Conservation (phyloP, 306 rosid species). For the Pyrus betulifolia region DNA sequence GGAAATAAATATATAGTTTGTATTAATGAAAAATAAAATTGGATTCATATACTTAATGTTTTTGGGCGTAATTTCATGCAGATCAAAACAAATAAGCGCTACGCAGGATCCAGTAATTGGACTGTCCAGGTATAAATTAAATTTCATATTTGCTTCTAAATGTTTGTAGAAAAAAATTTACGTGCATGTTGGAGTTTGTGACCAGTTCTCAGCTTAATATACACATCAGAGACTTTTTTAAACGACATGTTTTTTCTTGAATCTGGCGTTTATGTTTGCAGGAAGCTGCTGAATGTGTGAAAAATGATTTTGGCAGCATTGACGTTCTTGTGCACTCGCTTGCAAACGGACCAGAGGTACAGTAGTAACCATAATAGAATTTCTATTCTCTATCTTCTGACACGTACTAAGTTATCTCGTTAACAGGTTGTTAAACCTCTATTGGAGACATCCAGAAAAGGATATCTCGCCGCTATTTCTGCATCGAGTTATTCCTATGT, state of each 20-base stretch:
- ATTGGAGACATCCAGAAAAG: constrained; percentile 91
- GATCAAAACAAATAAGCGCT: constrained; percentile 87
- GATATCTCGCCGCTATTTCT: constrained; percentile 94
- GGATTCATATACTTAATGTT: neutral
- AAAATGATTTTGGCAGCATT: constrained; percentile 89
- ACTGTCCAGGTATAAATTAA: constrained; percentile 66
- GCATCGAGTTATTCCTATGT: constrained; percentile 95
- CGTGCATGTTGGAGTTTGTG: neutral
- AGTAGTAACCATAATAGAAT: neutral
- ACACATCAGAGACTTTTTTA: neutral
- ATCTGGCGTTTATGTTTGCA: constrained; percentile 26
- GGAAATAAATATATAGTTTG: constrained; percentile 2
- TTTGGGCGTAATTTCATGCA: constrained; percentile 14
- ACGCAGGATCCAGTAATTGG: constrained; percentile 86
- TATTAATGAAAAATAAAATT: neutral
- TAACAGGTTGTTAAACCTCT: constrained; percentile 79
- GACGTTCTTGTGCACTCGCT: constrained; percentile 99
- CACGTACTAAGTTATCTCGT: constrained; percentile 14
- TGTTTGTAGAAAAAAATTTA: neutral
- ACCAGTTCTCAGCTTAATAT: neutral
- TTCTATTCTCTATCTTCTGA: neutral
- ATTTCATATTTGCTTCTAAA: neutral
- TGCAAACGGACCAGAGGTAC: constrained; percentile 98
- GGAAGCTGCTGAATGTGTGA: constrained; percentile 90
- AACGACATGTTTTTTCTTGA: neutral